Conservation (phyloP, 176 grass and related monocot genomes). For the Oryza longistaminata region DNA sequence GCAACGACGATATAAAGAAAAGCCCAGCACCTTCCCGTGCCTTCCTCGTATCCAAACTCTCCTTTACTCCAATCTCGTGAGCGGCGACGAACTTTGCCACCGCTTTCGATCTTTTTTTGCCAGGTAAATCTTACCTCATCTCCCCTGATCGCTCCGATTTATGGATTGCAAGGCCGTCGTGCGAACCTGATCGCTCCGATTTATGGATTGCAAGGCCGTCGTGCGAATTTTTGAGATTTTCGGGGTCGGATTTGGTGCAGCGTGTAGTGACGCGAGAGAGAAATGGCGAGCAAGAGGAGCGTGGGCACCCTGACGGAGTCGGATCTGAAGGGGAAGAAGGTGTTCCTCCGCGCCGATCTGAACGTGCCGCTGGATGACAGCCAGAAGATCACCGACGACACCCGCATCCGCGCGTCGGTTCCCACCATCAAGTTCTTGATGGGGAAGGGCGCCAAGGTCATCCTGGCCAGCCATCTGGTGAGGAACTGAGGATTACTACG, state of each 20-base stretch:
- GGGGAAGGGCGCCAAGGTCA: slow-evolving; percentile 64
- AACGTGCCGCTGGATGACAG: slow-evolving; percentile 79
- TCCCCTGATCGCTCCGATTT: background rate
- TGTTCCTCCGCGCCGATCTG: slow-evolving; percentile 76
- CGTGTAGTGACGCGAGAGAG: slow-evolving; percentile 22
- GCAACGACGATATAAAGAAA: slow-evolving; percentile 25
- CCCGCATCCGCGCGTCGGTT: slow-evolving; percentile 72
- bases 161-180: background rate
- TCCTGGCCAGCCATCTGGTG: slow-evolving; percentile 80
- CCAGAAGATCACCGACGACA: slow-evolving; percentile 82
- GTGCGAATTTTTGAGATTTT: background rate
- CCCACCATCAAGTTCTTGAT: slow-evolving; percentile 82
- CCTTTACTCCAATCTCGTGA: background rate
- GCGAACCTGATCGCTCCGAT: background rate
- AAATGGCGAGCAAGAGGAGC: slow-evolving; percentile 79
- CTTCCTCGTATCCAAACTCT: slow-evolving; percentile 9
- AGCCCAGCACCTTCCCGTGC: slow-evolving; percentile 18
- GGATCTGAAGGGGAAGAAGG: slow-evolving; percentile 81
- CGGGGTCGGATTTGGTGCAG: slow-evolving; percentile 27
- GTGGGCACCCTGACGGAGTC: slow-evolving; percentile 55
- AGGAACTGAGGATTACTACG: background rate
- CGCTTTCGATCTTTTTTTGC: background rate
- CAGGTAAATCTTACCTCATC: background rate
- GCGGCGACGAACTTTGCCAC: background rate
- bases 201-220: background rate